Conservation (phyloP, 23 red algal genomes). For the Gracilariopsis chorda region DNA sequence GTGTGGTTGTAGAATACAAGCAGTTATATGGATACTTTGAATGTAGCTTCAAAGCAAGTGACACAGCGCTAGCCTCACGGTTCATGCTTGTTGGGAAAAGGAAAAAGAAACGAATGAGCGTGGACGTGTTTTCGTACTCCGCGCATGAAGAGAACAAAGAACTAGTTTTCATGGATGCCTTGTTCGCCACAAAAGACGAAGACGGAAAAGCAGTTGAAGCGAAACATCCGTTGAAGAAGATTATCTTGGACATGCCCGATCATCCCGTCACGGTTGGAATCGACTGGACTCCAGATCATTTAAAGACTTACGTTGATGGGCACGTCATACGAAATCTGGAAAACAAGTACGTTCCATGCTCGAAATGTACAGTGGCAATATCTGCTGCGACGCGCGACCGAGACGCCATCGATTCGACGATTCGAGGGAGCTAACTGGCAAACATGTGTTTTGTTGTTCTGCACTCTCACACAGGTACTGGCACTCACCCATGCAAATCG, state of each 20-base stretch:
- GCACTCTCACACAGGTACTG: background rate
- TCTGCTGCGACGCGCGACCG: background rate
- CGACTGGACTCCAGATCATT: constrained; percentile 34
- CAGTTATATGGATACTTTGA: constrained; percentile 42
- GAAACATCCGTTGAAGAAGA: constrained; percentile 30
- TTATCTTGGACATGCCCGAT: constrained; percentile 38
- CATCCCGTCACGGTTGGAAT: constrained; percentile 35
- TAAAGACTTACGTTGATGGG: constrained; percentile 44
- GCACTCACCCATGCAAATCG: constrained; percentile 31
- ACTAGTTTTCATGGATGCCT: constrained; percentile 30
- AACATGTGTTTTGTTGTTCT: background rate
- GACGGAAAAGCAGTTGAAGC: background rate
- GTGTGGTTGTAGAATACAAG: background rate
- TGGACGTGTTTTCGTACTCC: constrained; percentile 37
- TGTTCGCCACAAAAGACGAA: background rate
- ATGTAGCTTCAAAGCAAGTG: constrained; percentile 18
- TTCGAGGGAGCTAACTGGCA: background rate
- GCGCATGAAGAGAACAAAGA: background rate
- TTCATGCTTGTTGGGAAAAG: background rate
- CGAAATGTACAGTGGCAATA: background rate
- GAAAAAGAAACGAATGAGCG: background rate
- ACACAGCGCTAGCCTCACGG: constrained; percentile 18
- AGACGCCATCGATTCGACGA: no score
- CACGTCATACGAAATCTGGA: constrained; percentile 30
- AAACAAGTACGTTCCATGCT: constrained; percentile 24